These are phyloP conservation scores for Diaporthe australafricana DNA, from an alignment of 2,329 filamentous ascomycete genomes.

Conservation along the genomic window DNA sequence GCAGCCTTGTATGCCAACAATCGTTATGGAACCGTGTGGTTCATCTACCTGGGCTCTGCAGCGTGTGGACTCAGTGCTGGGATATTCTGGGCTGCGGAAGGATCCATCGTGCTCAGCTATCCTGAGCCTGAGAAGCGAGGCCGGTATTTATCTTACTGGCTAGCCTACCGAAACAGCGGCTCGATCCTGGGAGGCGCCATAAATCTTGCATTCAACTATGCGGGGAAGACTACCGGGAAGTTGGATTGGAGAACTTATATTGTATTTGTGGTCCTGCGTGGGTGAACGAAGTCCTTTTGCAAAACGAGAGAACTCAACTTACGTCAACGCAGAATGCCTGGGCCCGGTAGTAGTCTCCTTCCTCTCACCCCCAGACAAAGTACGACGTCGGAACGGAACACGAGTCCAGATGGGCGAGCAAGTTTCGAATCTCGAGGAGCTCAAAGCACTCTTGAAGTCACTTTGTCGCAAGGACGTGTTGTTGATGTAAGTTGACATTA, in stretches of 20 bases:
- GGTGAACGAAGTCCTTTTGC: background rate
- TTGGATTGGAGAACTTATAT: conserved; percentile 44
- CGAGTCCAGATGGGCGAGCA: conserved; percentile 30
- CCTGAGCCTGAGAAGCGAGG: conserved; percentile 36
- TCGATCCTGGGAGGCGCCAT: conserved; percentile 32
- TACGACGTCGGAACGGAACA: conserved; percentile 25
- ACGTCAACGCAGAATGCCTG: background rate
- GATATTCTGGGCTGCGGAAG: conserved; percentile 44
- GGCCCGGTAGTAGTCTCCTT: conserved; percentile 9
- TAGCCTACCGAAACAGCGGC: conserved; percentile 40
- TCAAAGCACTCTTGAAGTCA: conserved; percentile 24
- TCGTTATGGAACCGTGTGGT: conserved; percentile 41
- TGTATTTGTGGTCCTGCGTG: conserved; percentile 44
- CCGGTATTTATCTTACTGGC: conserved; percentile 40
- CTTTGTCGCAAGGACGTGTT: background rate
- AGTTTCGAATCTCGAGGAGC: conserved; percentile 34
- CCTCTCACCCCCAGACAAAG: conserved; percentile 3
- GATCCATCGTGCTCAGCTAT: conserved; percentile 44
- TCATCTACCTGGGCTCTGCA: conserved; percentile 42
- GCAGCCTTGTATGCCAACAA: conserved; percentile 52
- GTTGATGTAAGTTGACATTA: conserved; percentile 17
- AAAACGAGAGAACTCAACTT: background rate
- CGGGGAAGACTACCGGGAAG: conserved; percentile 41
- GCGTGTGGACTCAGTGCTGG: conserved; percentile 42
- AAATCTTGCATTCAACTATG: conserved; percentile 40